These are phyloP conservation scores for Triadica sebifera DNA, from an alignment of 345 rosid species.

Conservation along the genomic window DNA sequence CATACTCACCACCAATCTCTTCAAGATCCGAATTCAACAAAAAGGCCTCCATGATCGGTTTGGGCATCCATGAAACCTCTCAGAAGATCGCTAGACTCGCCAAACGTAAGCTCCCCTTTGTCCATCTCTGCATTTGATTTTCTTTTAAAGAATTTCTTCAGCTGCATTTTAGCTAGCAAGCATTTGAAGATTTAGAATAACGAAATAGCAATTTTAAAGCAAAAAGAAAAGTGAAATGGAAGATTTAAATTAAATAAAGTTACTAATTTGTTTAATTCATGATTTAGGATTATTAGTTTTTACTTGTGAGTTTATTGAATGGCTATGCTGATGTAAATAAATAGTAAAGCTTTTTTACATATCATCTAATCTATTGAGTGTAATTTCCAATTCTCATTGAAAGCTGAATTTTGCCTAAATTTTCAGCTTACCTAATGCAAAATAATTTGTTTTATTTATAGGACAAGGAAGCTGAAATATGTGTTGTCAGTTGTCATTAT, in stretches of 20 bases:
- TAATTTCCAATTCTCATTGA: background rate
- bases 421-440: background rate
- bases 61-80: slow-evolving; percentile 66
- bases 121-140: background rate
- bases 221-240: background rate
- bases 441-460: background rate
- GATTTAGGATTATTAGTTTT: background rate
- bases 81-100: slow-evolving; percentile 68
- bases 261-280: background rate
- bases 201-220: too few species aligned
- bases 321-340: background rate
- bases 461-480: background rate
- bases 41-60: slow-evolving; percentile 64
- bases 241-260: background rate
- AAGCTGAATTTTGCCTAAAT: too few species aligned
- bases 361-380: background rate
- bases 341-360: background rate
- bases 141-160: background rate
- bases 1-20: slow-evolving; percentile 34
- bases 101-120: slow-evolving; percentile 41
- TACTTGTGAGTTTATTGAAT: background rate
- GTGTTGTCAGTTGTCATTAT: background rate
- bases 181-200: background rate
- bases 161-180: too few species aligned
- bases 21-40: slow-evolving; percentile 81